phyloP scores from a whole-genome alignment of 2,329 filamentous ascomycete species.

The Aspergillus unguis region DNA sequence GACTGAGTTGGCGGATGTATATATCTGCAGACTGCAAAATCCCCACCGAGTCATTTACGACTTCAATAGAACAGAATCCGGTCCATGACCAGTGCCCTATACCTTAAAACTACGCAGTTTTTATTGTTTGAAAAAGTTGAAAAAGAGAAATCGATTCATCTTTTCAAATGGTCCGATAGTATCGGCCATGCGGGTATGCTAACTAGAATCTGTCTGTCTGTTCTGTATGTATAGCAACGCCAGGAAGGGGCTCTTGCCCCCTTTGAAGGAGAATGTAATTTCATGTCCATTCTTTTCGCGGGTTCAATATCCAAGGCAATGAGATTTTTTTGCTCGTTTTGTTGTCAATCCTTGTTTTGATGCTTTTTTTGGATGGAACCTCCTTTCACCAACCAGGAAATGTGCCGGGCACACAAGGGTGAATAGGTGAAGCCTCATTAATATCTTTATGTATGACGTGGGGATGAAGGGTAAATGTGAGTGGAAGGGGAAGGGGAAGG shows the following conservation, averaged over 20 bases:
- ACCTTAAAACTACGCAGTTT: neutral
- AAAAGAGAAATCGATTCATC: constrained; percentile 10
- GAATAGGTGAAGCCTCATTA: constrained; percentile 22
- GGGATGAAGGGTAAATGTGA: neutral
- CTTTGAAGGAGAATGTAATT: neutral
- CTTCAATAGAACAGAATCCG: too few relatives aligned
- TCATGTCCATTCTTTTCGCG: constrained; percentile 3
- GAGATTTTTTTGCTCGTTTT: constrained; percentile 14
- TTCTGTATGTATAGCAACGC: constrained; percentile 17
- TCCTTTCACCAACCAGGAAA: constrained; percentile 20
- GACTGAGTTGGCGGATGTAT: constrained; percentile 3
- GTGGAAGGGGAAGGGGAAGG: constrained; percentile 1
- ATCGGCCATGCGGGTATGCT: constrained; percentile 12
- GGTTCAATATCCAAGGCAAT: constrained; percentile 6
- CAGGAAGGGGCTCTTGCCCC: neutral
- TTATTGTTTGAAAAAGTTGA: neutral
- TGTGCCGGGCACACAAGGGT: constrained; percentile 3
- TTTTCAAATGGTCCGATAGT: constrained; percentile 14
- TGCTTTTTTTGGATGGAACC: constrained; percentile 18
- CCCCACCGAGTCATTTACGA: neutral
- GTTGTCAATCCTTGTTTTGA: constrained; percentile 11
- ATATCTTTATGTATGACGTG: constrained; percentile 12
- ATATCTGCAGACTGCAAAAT: neutral
- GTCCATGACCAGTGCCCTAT: too few relatives aligned
- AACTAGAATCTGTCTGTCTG: constrained; percentile 12